phyloP scores from a whole-genome alignment of 1,284 basidiomycete genomes.

The Erythrobasidium hasegawianum region DNA sequence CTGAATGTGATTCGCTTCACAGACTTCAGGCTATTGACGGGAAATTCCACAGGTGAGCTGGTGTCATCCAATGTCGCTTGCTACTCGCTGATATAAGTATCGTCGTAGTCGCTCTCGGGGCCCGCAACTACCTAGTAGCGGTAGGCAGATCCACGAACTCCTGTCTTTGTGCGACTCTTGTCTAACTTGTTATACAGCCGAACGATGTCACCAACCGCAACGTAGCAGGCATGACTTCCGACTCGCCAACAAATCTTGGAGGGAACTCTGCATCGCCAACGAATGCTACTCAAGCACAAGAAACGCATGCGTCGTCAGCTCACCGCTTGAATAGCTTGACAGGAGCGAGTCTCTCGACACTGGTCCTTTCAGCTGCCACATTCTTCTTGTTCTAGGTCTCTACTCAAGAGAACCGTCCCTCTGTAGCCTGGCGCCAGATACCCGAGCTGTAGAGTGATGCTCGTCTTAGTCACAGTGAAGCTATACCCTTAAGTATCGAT shows the following conservation, averaged over 20 bases:
- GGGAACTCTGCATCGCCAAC: not conserved
- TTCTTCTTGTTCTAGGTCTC: too few relatives aligned
- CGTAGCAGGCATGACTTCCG: not conserved
- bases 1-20: not conserved
- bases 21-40: conserved; percentile 34
- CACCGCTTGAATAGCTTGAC: too few relatives aligned
- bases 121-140: conserved; percentile 12
- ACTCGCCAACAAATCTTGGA: too few relatives aligned
- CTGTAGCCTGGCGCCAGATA: too few relatives aligned
- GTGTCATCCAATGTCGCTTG: not conserved
- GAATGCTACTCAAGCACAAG: not conserved
- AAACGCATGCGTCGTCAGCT: not conserved
- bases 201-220: not conserved
- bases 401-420: too few relatives aligned
- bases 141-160: conserved; percentile 9
- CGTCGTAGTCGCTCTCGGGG: conserved; percentile 8
- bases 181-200: not conserved
- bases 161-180: not conserved
- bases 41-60: conserved; percentile 6
- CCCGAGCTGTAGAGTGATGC: too few relatives aligned
- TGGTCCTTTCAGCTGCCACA: too few relatives aligned
- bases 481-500: too few relatives aligned
- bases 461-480: too few relatives aligned
- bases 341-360: too few relatives aligned
- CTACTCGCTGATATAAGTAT: not conserved